These are phyloP conservation scores for Exophiala dermatitidis DNA, from an alignment of 2,329 filamentous ascomycete species.

Conservation along the genomic window DNA sequence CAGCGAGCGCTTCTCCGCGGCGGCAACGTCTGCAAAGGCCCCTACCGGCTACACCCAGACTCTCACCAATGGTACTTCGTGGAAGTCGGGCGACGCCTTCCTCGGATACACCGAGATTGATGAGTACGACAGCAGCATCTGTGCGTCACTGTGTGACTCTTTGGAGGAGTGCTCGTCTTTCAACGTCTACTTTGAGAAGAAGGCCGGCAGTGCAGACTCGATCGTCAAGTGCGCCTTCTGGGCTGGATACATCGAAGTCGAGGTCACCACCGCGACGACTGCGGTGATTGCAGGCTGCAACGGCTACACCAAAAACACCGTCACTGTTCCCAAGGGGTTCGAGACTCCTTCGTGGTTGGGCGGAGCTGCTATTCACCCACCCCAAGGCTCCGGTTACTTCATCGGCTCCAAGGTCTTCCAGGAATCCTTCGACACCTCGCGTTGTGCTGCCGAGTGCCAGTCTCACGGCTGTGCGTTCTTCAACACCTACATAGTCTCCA, in stretches of 20 bases:
- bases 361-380: slow-evolving; percentile 11
- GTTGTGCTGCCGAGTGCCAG: slow-evolving; percentile 12
- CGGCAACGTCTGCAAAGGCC: slow-evolving; percentile 11
- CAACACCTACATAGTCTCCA: slow-evolving; percentile 20
- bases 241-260: slow-evolving; percentile 10
- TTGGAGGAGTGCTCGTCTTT: slow-evolving; percentile 20
- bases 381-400: slow-evolving; percentile 10
- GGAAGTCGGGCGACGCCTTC: slow-evolving; percentile 19
- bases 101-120: slow-evolving; percentile 19
- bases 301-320: slow-evolving; percentile 17
- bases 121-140: slow-evolving; percentile 18
- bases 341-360: slow-evolving; percentile 15
- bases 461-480: slow-evolving; percentile 16
- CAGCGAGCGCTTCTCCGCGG: slow-evolving; percentile 10
- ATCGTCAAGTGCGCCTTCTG: slow-evolving; percentile 21
- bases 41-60: slow-evolving; percentile 19
- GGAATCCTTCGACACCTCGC: slow-evolving; percentile 15
- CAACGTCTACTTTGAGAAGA: slow-evolving; percentile 23
- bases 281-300: slow-evolving; percentile 19
- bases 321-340: slow-evolving; percentile 13
- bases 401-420: slow-evolving; percentile 17
- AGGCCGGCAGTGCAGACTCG: not conserved
- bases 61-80: slow-evolving; percentile 15
- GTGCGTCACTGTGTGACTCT: slow-evolving; percentile 17
- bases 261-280: slow-evolving; percentile 6